Evolutionary conservation across 75 land plant genomes (phyloP).

Genomic region (Chamaecyparis obtusa): DNA sequence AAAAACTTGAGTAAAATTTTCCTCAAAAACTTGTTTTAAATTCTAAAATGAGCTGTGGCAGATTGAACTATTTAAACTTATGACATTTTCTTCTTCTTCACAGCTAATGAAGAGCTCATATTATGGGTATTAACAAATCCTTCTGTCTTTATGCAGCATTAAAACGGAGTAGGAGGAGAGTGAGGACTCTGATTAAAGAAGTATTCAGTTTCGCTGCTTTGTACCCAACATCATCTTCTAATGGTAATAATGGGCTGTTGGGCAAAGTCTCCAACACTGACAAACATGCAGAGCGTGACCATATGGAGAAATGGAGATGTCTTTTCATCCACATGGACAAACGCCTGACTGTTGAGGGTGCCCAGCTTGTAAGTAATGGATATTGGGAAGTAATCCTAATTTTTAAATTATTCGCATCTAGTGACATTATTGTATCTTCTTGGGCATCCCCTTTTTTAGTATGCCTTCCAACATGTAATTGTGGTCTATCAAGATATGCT

Average conservation of each 20-base stretch:
- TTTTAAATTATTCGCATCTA: neutral
- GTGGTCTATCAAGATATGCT: neutral
- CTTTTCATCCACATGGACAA: constrained; percentile 44
- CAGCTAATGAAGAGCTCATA: neutral
- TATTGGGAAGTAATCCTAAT: neutral
- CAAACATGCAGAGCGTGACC: constrained; percentile 15
- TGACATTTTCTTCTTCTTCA: neutral
- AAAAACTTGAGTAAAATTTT: no score
- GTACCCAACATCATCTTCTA: neutral
- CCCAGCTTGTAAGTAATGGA: constrained; percentile 28
- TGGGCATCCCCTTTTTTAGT: neutral
- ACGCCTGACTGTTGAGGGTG: constrained; percentile 29
- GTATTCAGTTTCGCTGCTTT: constrained; percentile 11
- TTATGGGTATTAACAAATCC: neutral
- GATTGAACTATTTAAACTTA: neutral
- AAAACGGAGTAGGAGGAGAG: constrained; percentile 46
- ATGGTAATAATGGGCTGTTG: neutral
- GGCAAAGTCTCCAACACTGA: neutral
- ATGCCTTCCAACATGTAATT: neutral
- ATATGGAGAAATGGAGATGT: constrained; percentile 28
- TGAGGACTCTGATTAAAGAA: constrained; percentile 32
- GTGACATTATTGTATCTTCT: neutral
- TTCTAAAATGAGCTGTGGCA: no score
- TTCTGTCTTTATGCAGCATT: constrained; percentile 25
- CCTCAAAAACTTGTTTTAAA: no score